Conservation (phyloP, 2,329 filamentous ascomycete genomes). For the Paecilomyces formosus region DNA sequence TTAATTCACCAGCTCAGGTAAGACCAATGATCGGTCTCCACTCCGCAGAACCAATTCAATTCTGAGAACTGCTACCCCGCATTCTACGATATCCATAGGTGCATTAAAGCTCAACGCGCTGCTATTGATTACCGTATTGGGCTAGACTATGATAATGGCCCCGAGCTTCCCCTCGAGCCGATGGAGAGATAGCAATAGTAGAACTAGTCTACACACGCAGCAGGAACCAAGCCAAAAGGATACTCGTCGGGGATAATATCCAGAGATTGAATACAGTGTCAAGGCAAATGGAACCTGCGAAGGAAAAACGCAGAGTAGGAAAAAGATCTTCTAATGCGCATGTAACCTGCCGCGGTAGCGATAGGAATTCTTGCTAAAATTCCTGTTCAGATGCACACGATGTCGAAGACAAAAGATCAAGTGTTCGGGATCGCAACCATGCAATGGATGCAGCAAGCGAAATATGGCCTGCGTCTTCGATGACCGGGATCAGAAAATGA, state of each 20-base stretch:
- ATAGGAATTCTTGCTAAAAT: neutral
- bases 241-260: neutral
- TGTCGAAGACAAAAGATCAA: conserved; percentile 42
- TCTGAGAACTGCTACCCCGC: neutral
- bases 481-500: conserved; percentile 42
- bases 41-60: neutral
- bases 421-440: conserved; percentile 37
- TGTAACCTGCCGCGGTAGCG: conserved; percentile 4
- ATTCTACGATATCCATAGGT: neutral
- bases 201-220: neutral
- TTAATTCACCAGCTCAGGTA: neutral
- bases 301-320: conserved; percentile 13
- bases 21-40: neutral
- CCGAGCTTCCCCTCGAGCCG: neutral
- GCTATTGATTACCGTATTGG: neutral
- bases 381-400: conserved; percentile 30
- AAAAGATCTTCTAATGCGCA: conserved; percentile 29
- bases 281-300: conserved; percentile 6
- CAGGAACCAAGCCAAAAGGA: neutral
- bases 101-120: neutral
- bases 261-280: neutral
- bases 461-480: conserved; percentile 38
- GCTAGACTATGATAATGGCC: neutral
- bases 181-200: neutral
- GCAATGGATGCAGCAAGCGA: conserved; percentile 38